Conservation (phyloP, 441 rosid species). For the Pelargonium myrrhifolium region DNA sequence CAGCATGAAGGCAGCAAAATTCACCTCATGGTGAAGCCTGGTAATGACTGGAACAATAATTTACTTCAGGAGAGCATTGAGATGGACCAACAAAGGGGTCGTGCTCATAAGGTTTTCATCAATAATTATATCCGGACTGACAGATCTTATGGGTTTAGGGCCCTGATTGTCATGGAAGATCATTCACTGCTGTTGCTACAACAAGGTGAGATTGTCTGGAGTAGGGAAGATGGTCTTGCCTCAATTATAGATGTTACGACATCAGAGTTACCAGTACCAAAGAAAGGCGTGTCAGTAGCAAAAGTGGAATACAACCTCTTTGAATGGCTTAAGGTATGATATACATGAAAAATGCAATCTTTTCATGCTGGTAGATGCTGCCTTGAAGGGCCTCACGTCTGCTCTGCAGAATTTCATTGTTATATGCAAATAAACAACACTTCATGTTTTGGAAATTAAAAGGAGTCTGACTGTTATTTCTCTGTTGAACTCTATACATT, state of each 20-base stretch:
- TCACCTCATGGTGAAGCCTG: constrained; percentile 65
- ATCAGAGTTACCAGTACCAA: constrained; percentile 86
- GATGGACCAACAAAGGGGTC: constrained; percentile 74
- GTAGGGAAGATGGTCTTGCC: constrained; percentile 93
- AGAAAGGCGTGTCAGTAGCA: constrained; percentile 86
- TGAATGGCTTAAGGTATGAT: constrained; percentile 91
- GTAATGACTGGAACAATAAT: constrained; percentile 52
- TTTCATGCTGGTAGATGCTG: neutral
- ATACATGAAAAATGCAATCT: neutral
- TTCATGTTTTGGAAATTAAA: neutral
- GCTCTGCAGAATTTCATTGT: constrained; percentile 2
- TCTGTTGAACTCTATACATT: neutral
- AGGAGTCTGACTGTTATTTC: neutral
- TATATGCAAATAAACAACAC: neutral
- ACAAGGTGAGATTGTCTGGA: constrained; percentile 94
- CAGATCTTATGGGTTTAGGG: constrained; percentile 90
- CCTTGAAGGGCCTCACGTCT: neutral
- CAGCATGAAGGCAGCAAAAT: constrained; percentile 56
- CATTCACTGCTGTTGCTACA: constrained; percentile 86
- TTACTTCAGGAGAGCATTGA: constrained; percentile 66
- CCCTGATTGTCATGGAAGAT: constrained; percentile 95
- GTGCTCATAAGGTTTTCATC: constrained; percentile 78
- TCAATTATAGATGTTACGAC: constrained; percentile 76
- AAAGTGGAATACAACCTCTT: constrained; percentile 86
- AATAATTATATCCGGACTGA: constrained; percentile 86